Conservation (phyloP, 805 yeast species). For the Lipomyces starkeyi region DNA sequence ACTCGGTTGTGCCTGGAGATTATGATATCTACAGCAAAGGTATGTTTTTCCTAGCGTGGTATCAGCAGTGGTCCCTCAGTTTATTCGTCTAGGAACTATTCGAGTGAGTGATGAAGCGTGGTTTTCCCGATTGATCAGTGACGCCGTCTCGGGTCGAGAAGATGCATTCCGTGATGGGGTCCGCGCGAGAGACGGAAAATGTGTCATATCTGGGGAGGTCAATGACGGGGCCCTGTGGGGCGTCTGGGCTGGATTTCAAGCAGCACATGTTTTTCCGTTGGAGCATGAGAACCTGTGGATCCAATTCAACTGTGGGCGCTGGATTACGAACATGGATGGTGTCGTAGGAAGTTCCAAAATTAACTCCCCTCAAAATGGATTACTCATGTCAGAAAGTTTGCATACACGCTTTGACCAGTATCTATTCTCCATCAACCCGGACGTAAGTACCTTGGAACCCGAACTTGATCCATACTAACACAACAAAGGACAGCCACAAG, state of each 20-base stretch:
- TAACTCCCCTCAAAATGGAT: slow-evolving; percentile 1
- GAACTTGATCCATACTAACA: background rate
- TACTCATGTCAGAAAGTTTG: slow-evolving; percentile 2
- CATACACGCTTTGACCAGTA: slow-evolving; percentile 11
- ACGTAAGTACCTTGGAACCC: slow-evolving; percentile 5
- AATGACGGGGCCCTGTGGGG: slow-evolving; percentile 2
- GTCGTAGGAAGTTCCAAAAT: slow-evolving; percentile 8
- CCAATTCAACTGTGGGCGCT: slow-evolving; percentile 7
- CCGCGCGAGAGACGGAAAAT: slow-evolving; percentile 9
- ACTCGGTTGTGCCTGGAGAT: slow-evolving; percentile 5
- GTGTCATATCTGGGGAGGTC: slow-evolving; percentile 8
- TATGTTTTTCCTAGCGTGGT: background rate
- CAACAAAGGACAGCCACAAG: no score
- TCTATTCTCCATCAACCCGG: slow-evolving; percentile 5
- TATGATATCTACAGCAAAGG: slow-evolving; percentile 12
- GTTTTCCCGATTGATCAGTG: slow-evolving; percentile 7
- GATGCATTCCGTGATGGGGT: slow-evolving; percentile 10
- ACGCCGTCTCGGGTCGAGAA: slow-evolving; percentile 8
- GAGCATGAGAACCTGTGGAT: slow-evolving; percentile 8
- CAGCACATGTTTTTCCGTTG: slow-evolving; percentile 3
- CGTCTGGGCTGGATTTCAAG: slow-evolving; percentile 12
- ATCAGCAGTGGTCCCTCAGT: slow-evolving; percentile 2
- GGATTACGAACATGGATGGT: slow-evolving; percentile 9
- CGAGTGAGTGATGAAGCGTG: slow-evolving; percentile 10
- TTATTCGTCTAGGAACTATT: slow-evolving; percentile 6